These are phyloP conservation scores for Euclidium syriacum DNA, from an alignment of 345 rosid species.

Conservation along the genomic window DNA sequence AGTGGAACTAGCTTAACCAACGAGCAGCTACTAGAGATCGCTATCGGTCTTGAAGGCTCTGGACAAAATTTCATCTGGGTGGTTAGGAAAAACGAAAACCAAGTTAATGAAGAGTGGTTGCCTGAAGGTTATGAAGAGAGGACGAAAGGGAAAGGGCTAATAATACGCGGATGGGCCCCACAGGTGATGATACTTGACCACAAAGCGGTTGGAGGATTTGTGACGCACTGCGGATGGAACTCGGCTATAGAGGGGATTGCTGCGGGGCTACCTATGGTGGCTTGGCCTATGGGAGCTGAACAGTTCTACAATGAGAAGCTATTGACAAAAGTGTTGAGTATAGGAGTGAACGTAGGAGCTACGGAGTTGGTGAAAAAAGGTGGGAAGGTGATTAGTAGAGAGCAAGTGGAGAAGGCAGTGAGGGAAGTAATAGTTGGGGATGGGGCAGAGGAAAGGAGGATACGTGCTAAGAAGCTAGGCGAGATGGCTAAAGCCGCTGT, in stretches of 20 bases:
- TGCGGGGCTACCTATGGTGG: slow-evolving; percentile 51
- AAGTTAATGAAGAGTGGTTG: slow-evolving; percentile 34
- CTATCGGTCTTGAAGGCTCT: slow-evolving; percentile 35
- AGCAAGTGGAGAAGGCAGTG: slow-evolving; percentile 34
- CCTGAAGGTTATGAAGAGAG: slow-evolving; percentile 38
- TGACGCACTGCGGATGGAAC: slow-evolving; percentile 65
- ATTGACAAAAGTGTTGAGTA: slow-evolving; percentile 33
- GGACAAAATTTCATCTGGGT: slow-evolving; percentile 52
- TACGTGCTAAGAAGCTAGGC: slow-evolving; percentile 15
- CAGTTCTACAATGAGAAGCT: slow-evolving; percentile 56
- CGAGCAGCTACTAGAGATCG: slow-evolving; percentile 39
- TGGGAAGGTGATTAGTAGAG: slow-evolving; percentile 32
- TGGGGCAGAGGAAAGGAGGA: slow-evolving; percentile 27
- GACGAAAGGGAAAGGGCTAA: slow-evolving; percentile 35
- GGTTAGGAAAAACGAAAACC: slow-evolving; percentile 13
- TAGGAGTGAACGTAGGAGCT: slow-evolving; percentile 41
- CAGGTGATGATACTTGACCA: slow-evolving; percentile 59
- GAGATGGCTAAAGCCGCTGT: slow-evolving; percentile 29
- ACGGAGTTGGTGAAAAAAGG: slow-evolving; percentile 23
- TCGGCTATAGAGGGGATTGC: slow-evolving; percentile 44
- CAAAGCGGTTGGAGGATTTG: slow-evolving; percentile 45
- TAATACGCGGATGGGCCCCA: slow-evolving; percentile 59
- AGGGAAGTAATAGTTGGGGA: slow-evolving; percentile 33
- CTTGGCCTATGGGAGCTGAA: slow-evolving; percentile 41
- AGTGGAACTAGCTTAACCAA: slow-evolving; percentile 27